Percentiles rank a stretch among this genome's conserved stretches.
Evolutionary conservation across 768 basidiomycete genomes (phyloP).

Genomic region (Boletus rufocinnamomeus): DNA sequence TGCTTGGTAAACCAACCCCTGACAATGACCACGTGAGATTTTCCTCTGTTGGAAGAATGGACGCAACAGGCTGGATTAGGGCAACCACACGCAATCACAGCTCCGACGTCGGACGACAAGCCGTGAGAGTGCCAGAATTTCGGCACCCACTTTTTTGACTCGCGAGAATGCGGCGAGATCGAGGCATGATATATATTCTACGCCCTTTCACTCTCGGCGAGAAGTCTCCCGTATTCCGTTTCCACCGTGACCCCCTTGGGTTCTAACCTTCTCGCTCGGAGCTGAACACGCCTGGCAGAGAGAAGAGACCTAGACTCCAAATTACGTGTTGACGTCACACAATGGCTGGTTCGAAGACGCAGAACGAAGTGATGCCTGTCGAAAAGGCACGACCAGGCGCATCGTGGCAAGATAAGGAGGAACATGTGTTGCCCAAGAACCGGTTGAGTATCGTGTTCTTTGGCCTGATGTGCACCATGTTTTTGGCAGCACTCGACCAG

Average conservation of each 20-base stretch:
- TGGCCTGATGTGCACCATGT: constrained; percentile 33
- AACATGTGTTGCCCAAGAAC: constrained; percentile 51
- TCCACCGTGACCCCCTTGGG: background rate
- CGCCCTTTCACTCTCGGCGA: too few species aligned
- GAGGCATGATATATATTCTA: background rate
- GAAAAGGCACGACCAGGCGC: constrained; percentile 43
- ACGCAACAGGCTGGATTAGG: background rate
- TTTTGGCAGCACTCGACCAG: constrained; percentile 59
- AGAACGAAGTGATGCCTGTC: background rate
- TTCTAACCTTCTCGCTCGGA: background rate
- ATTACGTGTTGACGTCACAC: background rate
- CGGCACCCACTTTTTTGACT: background rate
- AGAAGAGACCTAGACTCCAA: background rate
- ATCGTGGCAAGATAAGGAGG: constrained; percentile 57
- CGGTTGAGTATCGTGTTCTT: constrained; percentile 28
- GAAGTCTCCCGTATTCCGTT: background rate
- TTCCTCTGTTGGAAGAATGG: background rate
- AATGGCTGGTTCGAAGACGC: constrained; percentile 8
- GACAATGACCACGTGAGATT: background rate
- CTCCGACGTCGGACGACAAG: background rate
- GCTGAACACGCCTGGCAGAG: background rate
- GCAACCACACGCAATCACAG: background rate
- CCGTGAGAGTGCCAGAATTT: background rate
- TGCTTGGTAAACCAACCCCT: constrained; percentile 10
- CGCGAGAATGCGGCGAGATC: background rate